Evolutionary conservation across 192 early-diverging fungal genomes (phyloP).

Genomic region (Phycomyces nitens): DNA sequence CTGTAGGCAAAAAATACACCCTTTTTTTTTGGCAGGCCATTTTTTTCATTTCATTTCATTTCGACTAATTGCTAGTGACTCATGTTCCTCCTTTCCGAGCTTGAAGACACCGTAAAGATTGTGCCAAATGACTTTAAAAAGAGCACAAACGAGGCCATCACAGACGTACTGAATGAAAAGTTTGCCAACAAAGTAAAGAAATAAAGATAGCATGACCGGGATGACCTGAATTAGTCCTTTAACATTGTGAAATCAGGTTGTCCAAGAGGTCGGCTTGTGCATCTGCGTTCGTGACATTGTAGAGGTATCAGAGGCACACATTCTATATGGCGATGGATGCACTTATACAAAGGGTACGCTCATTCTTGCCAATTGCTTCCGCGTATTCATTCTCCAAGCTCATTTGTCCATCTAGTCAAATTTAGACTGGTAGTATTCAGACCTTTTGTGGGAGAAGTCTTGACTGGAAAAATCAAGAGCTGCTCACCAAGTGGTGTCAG

Average conservation of each 20-base stretch:
- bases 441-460: conserved; percentile 85
- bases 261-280: conserved; percentile 90
- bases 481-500: conserved; percentile 63
- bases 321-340: conserved; percentile 81
- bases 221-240: background rate
- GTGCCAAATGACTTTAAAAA: conserved; percentile 78
- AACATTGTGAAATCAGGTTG: conserved; percentile 41
- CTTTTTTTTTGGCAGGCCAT: background rate
- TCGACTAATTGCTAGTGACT: background rate
- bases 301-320: conserved; percentile 78
- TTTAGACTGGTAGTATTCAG: conserved; percentile 89
- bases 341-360: conserved; percentile 66
- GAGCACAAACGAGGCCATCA: conserved; percentile 70
- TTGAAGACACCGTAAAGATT: conserved; percentile 85
- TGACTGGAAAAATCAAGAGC: conserved; percentile 76
- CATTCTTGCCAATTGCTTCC: background rate
- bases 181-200: conserved; percentile 83
- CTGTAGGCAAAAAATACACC: background rate
- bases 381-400: background rate
- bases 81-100: conserved; percentile 85
- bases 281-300: conserved; percentile 80
- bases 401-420: conserved; percentile 41
- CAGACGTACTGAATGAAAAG: conserved; percentile 86
- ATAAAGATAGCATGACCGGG: too few relatives aligned
- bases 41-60: conserved; percentile 7